Base-by-base conservation (phyloP, 805 yeast species). In the Pichia paraexigua region DNA sequence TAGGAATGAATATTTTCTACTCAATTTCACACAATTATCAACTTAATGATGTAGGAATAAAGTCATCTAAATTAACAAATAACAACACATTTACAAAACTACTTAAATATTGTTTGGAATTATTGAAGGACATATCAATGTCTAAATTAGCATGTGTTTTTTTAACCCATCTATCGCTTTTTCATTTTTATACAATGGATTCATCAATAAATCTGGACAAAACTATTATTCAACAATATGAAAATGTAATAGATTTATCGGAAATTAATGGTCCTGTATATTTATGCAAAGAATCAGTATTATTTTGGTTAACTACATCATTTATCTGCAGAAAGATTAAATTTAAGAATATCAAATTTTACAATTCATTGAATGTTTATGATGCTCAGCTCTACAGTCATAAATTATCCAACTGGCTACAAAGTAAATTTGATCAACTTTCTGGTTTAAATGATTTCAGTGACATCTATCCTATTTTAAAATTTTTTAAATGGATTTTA, bases 261-360 rank as follows among this genome's bases (percentile, higher is more conserved):
- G 84, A 79, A 44, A 67, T 82, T 0, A 78, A 76, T 61, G 92
- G 92, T 0, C 92, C 94, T 2, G 60, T 65, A 1, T 24, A 55
- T 1, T 48, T 82, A 1, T 70, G 74, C 45, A 67, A 74, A 43
- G 78, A 74, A 46, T 68, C 85, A 4, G 65, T 79, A 28, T 56
- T 61, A 15, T 78, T 84, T 55, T 85, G 91, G 91, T 64, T 70
- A 48, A 56, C 70, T 0, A 55, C 77, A 3, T 63, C 72, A 17
- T 60, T 62, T 3, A 59, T 75, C 11, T 69, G 76, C 18, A 66
- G 64, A 35, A 61, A 60, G 2, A 62, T 70, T 20, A 67, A 66
- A 21, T 60, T 71, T 5, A 61, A 61, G 2, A 60, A 61, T 11
- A 61, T 63, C 2, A 64, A 61, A n/a, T 54, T 66, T 1, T 50